These are phyloP conservation scores for Hericium erinaceus DNA, from an alignment of 768 basidiomycete species.

Conservation along the genomic window DNA sequence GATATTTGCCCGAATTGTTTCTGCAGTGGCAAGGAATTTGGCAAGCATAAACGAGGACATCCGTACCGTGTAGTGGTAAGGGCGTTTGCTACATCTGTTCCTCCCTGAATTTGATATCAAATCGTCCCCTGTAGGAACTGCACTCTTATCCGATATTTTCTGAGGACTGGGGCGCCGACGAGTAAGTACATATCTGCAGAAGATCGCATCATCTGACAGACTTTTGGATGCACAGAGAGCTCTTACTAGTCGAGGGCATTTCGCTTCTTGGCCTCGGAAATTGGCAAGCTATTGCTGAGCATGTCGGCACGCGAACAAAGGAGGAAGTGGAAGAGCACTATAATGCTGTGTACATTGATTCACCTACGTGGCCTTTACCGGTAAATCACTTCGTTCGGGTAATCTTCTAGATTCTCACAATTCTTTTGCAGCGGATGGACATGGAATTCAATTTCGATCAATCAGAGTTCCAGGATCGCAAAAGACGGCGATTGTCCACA, in stretches of 20 bases:
- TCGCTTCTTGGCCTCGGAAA: conserved; percentile 86
- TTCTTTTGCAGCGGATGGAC: conserved; percentile 30
- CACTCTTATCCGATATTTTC: conserved; percentile 95
- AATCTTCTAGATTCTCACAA: conserved; percentile 9
- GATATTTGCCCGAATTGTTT: conserved; percentile 94
- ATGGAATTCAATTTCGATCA: conserved; percentile 61
- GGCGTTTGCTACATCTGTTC: conserved; percentile 1
- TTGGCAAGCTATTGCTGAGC: conserved; percentile 93
- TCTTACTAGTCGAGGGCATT: conserved; percentile 82
- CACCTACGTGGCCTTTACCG: conserved; percentile 71
- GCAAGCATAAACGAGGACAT: conserved; percentile 76
- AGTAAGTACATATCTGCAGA: conserved; percentile 41
- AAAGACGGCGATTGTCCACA: conserved; percentile 79
- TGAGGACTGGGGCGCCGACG: conserved; percentile 96
- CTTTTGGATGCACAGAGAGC: conserved; percentile 47
- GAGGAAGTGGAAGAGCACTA: conserved; percentile 94
- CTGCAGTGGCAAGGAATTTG: conserved; percentile 84
- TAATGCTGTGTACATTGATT: conserved; percentile 67
- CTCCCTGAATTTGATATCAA: conserved; percentile 5
- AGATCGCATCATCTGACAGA: neutral
- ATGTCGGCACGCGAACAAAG: conserved; percentile 87
- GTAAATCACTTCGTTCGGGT: conserved; percentile 32
- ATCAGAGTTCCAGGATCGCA: conserved; percentile 79
- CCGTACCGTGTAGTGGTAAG: conserved; percentile 85
- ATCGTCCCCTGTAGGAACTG: conserved; percentile 53